Base-by-base conservation (phyloP, 2,329 filamentous ascomycete species). In the Colletotrichum falcatum region DNA sequence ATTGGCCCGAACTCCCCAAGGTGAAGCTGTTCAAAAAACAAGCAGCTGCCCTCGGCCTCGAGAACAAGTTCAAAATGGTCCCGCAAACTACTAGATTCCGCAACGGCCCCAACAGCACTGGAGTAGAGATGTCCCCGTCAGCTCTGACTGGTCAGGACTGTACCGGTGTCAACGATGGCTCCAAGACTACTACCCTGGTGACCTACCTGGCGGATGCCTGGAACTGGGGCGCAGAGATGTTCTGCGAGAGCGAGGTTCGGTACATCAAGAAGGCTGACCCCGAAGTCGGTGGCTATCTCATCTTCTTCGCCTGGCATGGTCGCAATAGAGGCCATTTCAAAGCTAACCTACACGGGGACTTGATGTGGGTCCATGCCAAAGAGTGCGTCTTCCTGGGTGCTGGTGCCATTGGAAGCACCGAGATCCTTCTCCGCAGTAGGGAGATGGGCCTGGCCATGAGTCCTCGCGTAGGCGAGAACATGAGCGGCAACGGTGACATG, bases 161-260 rank as follows among this genome's bases (percentile, higher is more conserved):
- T 48, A 91, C 89, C 0, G 90, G 90, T 1, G 74, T 91, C 68
- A 92, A 92, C 73, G 90, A 92, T 76, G 89, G 89, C 2, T 91
- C 88, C 37, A 92, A 92, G 78, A 91, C 86, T 23, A 90, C 87
- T 14, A 91, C 88, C 0, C 81, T 90, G 1, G 88, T 91, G 46
- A 92, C 90, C 0, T 92, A 92, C 74, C 80, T 92, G 9, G 85
- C 88, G 9, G 90, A 92, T 77, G 90, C 91, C 1, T 92, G 90
- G 90, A 91, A 91, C 74, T 91, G 89, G 89, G 91, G 90, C 11
- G 89, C 90, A 16, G 90, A 92, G 75, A 88, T 92, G 78, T 92
- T 92, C 72, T 92, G 90, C 78, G 86, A 90, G 74, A 90, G 89
- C 71, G 89, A 92, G 77, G 90, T 92, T 2, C 83, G 88, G 54